Base-by-base conservation (phyloP, 495 filamentous ascomycete species). In the Penicillium ochrochloron region DNA sequence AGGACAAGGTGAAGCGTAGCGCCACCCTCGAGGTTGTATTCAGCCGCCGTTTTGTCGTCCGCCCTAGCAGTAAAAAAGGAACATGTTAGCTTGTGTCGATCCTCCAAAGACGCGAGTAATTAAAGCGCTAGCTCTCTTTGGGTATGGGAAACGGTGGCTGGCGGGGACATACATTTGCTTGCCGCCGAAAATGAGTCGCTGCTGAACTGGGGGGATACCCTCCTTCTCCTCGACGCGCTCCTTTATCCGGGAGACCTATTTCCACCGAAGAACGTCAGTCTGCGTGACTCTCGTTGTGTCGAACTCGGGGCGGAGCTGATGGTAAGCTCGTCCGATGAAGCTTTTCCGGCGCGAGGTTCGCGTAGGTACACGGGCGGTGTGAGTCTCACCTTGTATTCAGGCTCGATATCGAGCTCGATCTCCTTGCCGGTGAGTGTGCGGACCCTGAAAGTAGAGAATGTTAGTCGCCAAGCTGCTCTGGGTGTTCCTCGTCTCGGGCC, bases 181-280 rank as follows among this genome's bases (percentile, higher is more conserved):
- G 65, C 95, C 95, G 50, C 93, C 93, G 71, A 87, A 97, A 73
- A 99, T 99, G 56, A 99, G 80, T 39, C 96, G 89, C 81, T 99
- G 95, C 77, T 99, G 95, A 27, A 96, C 94, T 19, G 95, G 95
- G 33, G 95, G 95, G 73, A 99, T 98, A 29, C 95, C 95, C 76
- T 98, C 96, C 75, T 97, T 97, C 80, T 98, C 95, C 76, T 99
- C 95, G 39, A 99, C 95, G 64, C 92, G 92, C 82, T 98, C 96
- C 83, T 99, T 99, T 83, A 99, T 97, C 67, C 90, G 86, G 48
- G 91, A 89, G 70, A 98, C 92, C 93, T 96, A 64, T 21, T 35
- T 50, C 48, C 48, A 23, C 62, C 19, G 54, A 14, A 19, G 48
- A 25, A 6, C n/a, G 41, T 66, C 17, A 64, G 65, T 25, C 15